Evolutionary conservation across 2,329 filamentous ascomycete species (phyloP).

Genomic region (Lachnellula cervina): DNA sequence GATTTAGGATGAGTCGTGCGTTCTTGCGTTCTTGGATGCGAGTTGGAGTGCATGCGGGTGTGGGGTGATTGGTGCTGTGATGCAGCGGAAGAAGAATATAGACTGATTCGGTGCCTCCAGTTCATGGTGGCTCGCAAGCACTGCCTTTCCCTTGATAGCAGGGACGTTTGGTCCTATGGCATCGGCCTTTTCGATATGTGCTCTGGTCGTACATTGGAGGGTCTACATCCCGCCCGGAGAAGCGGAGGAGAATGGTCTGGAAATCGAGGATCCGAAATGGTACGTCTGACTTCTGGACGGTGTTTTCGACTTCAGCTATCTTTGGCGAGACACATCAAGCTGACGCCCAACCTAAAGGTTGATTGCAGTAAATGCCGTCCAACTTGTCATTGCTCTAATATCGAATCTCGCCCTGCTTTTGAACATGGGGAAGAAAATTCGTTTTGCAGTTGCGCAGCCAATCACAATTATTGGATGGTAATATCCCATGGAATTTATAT

Average conservation of each 20-base stretch:
- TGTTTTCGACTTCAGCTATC: neutral
- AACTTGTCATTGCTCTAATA: conserved; percentile 68
- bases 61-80: neutral
- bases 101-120: conserved; percentile 6
- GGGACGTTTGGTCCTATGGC: conserved; percentile 82
- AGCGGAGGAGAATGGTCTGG: conserved; percentile 48
- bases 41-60: neutral
- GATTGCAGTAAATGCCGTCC: conserved; percentile 69
- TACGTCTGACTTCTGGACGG: conserved; percentile 33
- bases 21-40: neutral
- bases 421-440: conserved; percentile 77
- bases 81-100: too few relatives aligned
- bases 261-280: conserved; percentile 67
- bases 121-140: conserved; percentile 58
- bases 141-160: conserved; percentile 71
- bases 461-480: conserved; percentile 78
- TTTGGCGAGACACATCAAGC: neutral
- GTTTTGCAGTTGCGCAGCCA: conserved; percentile 78
- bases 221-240: conserved; percentile 47
- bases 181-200: conserved; percentile 81
- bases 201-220: conserved; percentile 77
- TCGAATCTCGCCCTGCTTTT: conserved; percentile 79
- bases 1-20: neutral
- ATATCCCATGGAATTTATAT: conserved; percentile 31
- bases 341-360: conserved; percentile 44